A percentile compares a stretch with the other conserved stretches of the same genome.
Evolutionary conservation across 176 grass and related monocot species (phyloP).

Genomic region (Chrysopogon serrulatus): DNA sequence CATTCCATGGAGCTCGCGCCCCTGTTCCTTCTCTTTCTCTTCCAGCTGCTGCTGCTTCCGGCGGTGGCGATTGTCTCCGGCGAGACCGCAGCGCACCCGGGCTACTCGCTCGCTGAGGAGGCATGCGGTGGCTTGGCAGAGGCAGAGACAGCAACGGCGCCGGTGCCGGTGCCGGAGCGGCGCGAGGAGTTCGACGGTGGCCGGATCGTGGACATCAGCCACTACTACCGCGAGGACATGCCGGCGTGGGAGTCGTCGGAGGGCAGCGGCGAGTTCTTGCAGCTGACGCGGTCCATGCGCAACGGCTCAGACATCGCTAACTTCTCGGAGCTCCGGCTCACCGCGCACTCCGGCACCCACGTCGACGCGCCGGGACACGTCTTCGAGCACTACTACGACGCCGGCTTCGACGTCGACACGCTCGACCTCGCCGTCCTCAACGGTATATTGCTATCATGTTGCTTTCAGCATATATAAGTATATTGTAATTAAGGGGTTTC

Average conservation of each 20-base stretch:
- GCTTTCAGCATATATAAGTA: neutral
- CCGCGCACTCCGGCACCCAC: slow-evolving; percentile 68
- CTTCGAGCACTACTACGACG: slow-evolving; percentile 65
- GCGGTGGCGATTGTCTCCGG: neutral
- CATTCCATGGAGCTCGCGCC: slow-evolving; percentile 25
- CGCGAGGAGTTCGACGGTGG: slow-evolving; percentile 60
- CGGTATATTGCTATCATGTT: slow-evolving; percentile 18
- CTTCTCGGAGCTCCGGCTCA: slow-evolving; percentile 67
- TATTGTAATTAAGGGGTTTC: neutral
- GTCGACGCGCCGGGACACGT: slow-evolving; percentile 78
- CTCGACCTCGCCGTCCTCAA: slow-evolving; percentile 66
- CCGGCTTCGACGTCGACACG: slow-evolving; percentile 64
- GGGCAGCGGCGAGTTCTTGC: slow-evolving; percentile 57
- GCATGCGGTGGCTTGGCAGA: neutral
- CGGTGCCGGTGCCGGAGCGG: slow-evolving; percentile 8
- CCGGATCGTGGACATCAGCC: slow-evolving; percentile 72
- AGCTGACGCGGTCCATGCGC: slow-evolving; percentile 51
- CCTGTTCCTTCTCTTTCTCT: neutral
- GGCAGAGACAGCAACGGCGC: neutral
- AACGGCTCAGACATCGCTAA: slow-evolving; percentile 72
- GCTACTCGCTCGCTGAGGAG: neutral
- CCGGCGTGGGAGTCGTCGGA: slow-evolving; percentile 55
- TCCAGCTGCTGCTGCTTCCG: slow-evolving; percentile 5
- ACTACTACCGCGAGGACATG: slow-evolving; percentile 72
- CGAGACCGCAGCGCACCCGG: slow-evolving; percentile 5